phyloP scores from a whole-genome alignment of 108 stramenopile genomes.

The Pseudonitzschia multistriata region DNA sequence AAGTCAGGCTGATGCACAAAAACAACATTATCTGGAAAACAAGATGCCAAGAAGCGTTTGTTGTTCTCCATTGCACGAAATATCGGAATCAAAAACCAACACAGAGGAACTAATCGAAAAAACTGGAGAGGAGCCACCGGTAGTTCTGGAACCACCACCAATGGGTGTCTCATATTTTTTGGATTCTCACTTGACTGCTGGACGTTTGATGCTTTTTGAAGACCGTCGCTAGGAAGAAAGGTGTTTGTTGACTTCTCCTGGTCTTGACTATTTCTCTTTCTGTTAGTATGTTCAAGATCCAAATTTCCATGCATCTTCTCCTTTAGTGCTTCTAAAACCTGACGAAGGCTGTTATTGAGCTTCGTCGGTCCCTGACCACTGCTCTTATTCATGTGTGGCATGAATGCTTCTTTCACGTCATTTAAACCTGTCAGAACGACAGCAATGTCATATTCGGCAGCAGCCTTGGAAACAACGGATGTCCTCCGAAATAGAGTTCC shows the following conservation, averaged over 20 bases:
- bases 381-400: constrained; percentile 46
- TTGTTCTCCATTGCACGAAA: constrained; percentile 52
- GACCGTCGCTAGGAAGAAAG: no score
- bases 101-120: constrained; percentile 49
- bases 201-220: neutral
- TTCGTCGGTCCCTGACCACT: neutral
- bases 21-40: constrained; percentile 47
- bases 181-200: neutral
- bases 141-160: constrained; percentile 67
- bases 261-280: neutral
- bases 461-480: constrained; percentile 30
- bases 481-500: constrained; percentile 32
- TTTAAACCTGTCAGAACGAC: constrained; percentile 68
- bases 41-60: constrained; percentile 45
- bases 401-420: constrained; percentile 61
- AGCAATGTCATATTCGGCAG: constrained; percentile 54
- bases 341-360: constrained; percentile 18
- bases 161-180: constrained; percentile 12
- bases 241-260: neutral
- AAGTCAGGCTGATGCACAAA: constrained; percentile 56
- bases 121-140: constrained; percentile 45
- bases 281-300: constrained; percentile 13
- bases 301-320: constrained; percentile 23
- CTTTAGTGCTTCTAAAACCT: constrained; percentile 34
- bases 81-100: constrained; percentile 53